Base-by-base conservation (phyloP, 306 rosid genomes). In the Leucaena leucocephala region DNA sequence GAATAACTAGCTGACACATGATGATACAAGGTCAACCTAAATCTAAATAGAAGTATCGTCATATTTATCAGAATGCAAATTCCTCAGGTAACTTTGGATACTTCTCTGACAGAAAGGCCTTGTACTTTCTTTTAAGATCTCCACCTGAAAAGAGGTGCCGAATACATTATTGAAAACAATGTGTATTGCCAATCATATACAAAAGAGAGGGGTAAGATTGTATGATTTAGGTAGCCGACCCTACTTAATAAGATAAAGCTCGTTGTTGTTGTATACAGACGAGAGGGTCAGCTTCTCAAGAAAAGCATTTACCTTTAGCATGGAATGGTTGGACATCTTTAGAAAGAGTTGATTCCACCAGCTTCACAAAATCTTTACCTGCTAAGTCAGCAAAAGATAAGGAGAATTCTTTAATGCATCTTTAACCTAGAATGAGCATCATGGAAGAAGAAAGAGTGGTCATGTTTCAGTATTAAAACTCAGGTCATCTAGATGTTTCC, bases 321-420 rank as follows among this genome's bases (percentile, higher is more conserved):
- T 68, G 75, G 63, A 88, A 81, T 35, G 68, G 81, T 27, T 84
- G 87, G 78, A 83, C 48, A 82, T 21, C 63, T 67, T 76, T 69
- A 39, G 82, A 85, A 64, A 85, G 72, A 58, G 86, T 69, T 73
- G 91, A 85, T 46, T 85, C 83, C 50, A 83, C 86, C 69, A 85
- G 64, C 75, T 58, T 44, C 36, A 76, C 21, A 52, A 85, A 55
- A 39, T 76, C 86, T 39, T 76, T 69, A 46, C 87, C 89, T 83
- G 82, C 42, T 69, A 58, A n/a, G 55, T 58, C 45, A 38, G 21
- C 36, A 76, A 68, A 35, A 38, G 45, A 75, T 48, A 42, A 19
- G 1, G 13, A 71, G 14, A 27, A 66, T 38, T n/a, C 33, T 38
- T 38, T 1, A 66, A 38, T 17, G 17, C 71, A 66, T 17, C 39